Evolutionary conservation across 2,329 filamentous ascomycete species (phyloP), one percentile per base, ranked within the genome.

Genomic region (Akanthomyces muscarius): DNA sequence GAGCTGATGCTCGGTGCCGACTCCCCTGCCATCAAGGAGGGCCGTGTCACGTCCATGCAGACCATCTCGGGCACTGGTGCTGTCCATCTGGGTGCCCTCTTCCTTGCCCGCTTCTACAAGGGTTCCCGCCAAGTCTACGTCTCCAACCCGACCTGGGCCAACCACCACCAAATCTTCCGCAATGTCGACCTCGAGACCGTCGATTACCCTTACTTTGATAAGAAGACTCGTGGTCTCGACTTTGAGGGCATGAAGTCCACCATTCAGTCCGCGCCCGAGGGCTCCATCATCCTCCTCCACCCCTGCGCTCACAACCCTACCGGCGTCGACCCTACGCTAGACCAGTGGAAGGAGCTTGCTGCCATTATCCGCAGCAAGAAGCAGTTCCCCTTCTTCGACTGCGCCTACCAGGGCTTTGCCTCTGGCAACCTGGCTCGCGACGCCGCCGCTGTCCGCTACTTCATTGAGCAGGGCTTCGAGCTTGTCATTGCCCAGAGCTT

Each of bases 301-400:
- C 91, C 92, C 66, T 99, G 95, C 76, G 95, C 95, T 44, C 95
- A 99, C 82, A 99, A 99, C 81, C 95, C 95, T 42, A 99, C 95
- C 1, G 95, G 95, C 64, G 93, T 99, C 66, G 95, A 99, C 78
- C 93, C 93, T 8, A 96, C 93, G 23, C 83, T 89, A 68, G 91
- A 94, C 61, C 95, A 99, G 80, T 99, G 95, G 95, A 91, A 89
- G 76, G 85, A 96, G 78, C 87, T 99, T 66, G 92, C 94, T 59
- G 76, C 82, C 50, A 77, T 97, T 51, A 87, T 98, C 76, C 85
- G 85, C 70, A 77, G 86, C 71, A 92, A 89, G 78, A 86, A 86
- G 67, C 94, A 96, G 77, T 97, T 99, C 80, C 94, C 95, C 71
- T 98, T 99, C 86, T 98, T 99, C 79, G 95, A 99, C 82, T 91